These are phyloP conservation scores for Aspergillus puulaauensis DNA, from an alignment of 2,329 filamentous ascomycete genomes.

Conservation along the genomic window DNA sequence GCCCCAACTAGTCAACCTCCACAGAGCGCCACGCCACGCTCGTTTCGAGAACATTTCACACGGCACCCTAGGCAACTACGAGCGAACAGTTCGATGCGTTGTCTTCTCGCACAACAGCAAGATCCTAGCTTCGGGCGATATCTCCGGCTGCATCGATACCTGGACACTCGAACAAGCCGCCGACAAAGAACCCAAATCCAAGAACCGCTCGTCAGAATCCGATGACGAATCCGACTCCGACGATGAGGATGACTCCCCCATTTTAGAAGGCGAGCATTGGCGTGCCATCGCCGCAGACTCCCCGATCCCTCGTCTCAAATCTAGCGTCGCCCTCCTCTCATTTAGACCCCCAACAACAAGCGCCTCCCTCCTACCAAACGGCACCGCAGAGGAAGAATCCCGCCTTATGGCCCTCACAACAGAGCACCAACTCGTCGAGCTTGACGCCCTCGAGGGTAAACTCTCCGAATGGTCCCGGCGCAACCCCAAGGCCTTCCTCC, in stretches of 20 bases:
- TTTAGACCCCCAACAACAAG: slow-evolving; percentile 54
- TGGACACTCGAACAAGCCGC: slow-evolving; percentile 66
- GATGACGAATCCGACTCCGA: slow-evolving; percentile 48
- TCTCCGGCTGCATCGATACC: slow-evolving; percentile 82
- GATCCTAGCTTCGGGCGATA: slow-evolving; percentile 74
- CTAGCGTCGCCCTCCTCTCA: slow-evolving; percentile 65
- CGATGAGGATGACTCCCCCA: slow-evolving; percentile 46
- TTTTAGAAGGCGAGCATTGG: slow-evolving; percentile 68
- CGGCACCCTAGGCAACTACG: slow-evolving; percentile 72
- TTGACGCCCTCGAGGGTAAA: slow-evolving; percentile 73
- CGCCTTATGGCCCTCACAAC: slow-evolving; percentile 62
- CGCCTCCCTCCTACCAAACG: slow-evolving; percentile 41
- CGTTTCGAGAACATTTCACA: slow-evolving; percentile 53
- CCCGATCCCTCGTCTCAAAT: slow-evolving; percentile 67
- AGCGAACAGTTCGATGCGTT: slow-evolving; percentile 70
- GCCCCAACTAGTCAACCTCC: slow-evolving; percentile 45
- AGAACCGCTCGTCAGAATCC: slow-evolving; percentile 45
- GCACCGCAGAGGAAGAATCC: slow-evolving; percentile 44
- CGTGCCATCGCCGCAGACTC: slow-evolving; percentile 68
- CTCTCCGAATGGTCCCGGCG: slow-evolving; percentile 83
- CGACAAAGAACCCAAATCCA: slow-evolving; percentile 46
- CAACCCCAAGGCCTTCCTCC: slow-evolving; percentile 75
- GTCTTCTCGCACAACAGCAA: slow-evolving; percentile 79
- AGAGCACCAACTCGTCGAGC: slow-evolving; percentile 69
- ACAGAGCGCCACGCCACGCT: slow-evolving; percentile 34